phyloP scores from a whole-genome alignment of 345 rosid species.

The Salix suchowensis region DNA sequence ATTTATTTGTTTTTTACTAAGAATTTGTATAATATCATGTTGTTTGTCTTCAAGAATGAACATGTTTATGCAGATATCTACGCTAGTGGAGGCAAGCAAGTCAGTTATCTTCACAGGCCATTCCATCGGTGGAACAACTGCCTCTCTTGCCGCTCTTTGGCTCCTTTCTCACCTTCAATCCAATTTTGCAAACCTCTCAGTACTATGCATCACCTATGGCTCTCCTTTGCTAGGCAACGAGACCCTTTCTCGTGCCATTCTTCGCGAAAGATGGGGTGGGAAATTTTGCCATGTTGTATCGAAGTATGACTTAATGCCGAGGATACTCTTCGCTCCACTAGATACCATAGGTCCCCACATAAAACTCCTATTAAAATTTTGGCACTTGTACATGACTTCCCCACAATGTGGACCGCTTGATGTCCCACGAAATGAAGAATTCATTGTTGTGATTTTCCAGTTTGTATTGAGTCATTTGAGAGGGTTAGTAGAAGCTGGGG shows the following conservation, averaged over 20 bases:
- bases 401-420: slow-evolving; percentile 7
- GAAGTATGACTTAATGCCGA: slow-evolving; percentile 48
- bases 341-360: slow-evolving; percentile 20
- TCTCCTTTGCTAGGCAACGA: slow-evolving; percentile 72
- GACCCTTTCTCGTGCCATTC: slow-evolving; percentile 54
- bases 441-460: slow-evolving; percentile 17
- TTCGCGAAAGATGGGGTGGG: slow-evolving; percentile 54
- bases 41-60: not conserved
- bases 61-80: slow-evolving; percentile 33
- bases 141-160: slow-evolving; percentile 73
- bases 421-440: slow-evolving; percentile 14
- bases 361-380: slow-evolving; percentile 23
- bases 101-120: slow-evolving; percentile 73
- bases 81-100: slow-evolving; percentile 28
- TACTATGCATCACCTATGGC: slow-evolving; percentile 75
- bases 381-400: slow-evolving; percentile 30
- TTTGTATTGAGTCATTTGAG: slow-evolving; percentile 17
- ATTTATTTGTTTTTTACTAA: not conserved
- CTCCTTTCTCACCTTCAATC: slow-evolving; percentile 51
- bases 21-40: not conserved
- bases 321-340: slow-evolving; percentile 41
- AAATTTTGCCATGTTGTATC: slow-evolving; percentile 70
- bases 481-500: not conserved
- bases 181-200: slow-evolving; percentile 14
- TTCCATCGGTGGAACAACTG: slow-evolving; percentile 68